Evolutionary conservation across 2,329 filamentous ascomycete species (phyloP), one percentile per base, ranked within the genome.

Genomic region (Trichoderma koningiopsis): DNA sequence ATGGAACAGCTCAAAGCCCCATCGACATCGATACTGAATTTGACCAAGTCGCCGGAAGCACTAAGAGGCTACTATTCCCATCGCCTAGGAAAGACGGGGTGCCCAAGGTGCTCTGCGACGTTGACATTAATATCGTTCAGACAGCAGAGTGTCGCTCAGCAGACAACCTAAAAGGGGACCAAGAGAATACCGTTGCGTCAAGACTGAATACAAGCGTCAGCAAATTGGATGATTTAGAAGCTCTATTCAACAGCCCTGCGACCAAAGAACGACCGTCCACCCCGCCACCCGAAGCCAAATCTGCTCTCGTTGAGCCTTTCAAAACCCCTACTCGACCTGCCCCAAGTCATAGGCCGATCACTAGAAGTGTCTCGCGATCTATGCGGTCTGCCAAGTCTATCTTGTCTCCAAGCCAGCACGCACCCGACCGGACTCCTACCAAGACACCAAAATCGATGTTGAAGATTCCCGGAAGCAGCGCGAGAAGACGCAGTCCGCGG

Each of bases 1-100:
- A 82, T 70, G 88, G 87, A 57, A 87, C 86, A 35, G 84, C 82
- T 19, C 80, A 86, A 60, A 89, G 85, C 73, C 88, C 88, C 19
- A 87, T 90, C 37, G 82, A 86, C 47, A 87, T 90, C 40, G 82
- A 86, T 52, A 57, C 37, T 19, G 83, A 85, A 40, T 80, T 86
- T 61, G 79, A 83, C 66, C 78, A 81, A n/a, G 78, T 81, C 14
- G 78, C 84, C 22, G 87, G 86, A 40, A 80, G 77, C 63, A 94
- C 91, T 0, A 86, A 91, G 70, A 85, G 93, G 69, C 79, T 94
- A 2, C 83, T 96, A 0, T 96, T 96, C 75, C 91, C 92, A 0
- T 94, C 91, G 0, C 92, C 92, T 2, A 85, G 89, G 55, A 91
- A 91, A 72, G 86, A 88, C 35, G 87, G 86, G 43, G 83, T 87